Percentiles rank a stretch among this genome's conserved stretches.
phyloP scores from a whole-genome alignment of 768 basidiomycete genomes.

The Leccinum rimulosum region DNA sequence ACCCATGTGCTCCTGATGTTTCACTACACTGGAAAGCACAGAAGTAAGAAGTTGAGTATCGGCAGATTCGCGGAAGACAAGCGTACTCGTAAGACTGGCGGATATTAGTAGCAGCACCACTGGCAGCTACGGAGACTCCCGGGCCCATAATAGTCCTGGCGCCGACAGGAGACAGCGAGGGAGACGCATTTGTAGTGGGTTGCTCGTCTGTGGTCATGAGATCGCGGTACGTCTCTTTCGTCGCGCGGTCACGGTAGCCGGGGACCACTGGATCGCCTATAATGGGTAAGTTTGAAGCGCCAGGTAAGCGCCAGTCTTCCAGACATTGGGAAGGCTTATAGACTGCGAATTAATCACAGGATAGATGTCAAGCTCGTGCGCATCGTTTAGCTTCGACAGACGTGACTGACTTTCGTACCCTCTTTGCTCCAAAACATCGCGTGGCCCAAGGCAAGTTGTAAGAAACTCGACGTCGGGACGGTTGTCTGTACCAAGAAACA shows the following conservation, averaged over 20 bases:
- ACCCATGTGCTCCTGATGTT: constrained; percentile 40
- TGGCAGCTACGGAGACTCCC: no score
- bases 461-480: constrained; percentile 83
- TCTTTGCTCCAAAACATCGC: constrained; percentile 70
- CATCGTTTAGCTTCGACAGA: neutral
- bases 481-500: constrained; percentile 42
- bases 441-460: constrained; percentile 86
- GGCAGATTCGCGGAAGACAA: neutral
- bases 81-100: neutral
- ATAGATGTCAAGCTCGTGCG: neutral
- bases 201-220: no score
- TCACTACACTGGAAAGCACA: constrained; percentile 19
- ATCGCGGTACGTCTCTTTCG: no score
- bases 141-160: no score
- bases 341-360: neutral
- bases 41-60: neutral
- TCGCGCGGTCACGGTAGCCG: no score
- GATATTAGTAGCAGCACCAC: neutral
- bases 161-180: no score
- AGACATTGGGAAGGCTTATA: neutral
- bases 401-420: constrained; percentile 69
- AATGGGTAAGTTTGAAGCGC: no score
- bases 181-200: no score
- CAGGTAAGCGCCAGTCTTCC: constrained; percentile 34
- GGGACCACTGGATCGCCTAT: no score